Evolutionary conservation across 2,329 filamentous ascomycete species (phyloP), one percentile per base, ranked within the genome.

Genomic region (Byssoonygena ceratinophila): DNA sequence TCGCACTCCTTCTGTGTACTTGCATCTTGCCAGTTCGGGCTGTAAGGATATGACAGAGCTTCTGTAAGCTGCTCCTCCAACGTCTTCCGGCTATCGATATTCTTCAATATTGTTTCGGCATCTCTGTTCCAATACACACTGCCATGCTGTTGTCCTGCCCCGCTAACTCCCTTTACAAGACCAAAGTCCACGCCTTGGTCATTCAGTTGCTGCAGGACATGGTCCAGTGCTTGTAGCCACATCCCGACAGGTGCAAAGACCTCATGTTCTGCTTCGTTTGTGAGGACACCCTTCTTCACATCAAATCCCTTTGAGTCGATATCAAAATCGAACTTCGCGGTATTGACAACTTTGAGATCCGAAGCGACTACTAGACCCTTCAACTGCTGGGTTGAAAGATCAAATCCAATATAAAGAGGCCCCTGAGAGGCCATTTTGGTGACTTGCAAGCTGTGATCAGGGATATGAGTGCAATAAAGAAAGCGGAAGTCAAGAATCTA

Each of bases 21-120:
- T 56, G 90, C 85, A 68, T 98, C 92, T 71, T 97, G 92, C 92
- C 92, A 98, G 68, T 97, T 98, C 6, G 92, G 92, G 59, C 87
- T 89, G 71, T 83, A 90, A 3, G 85, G 83, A 67, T 94, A 85
- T 14, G 89, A 85, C 64, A 97, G 87, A 0, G 84, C 85, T 2
- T 71, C 73, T 8, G 73, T 71, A 23, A 97, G 73, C 71, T 94
- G 89, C 55, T 85, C 81, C 46, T 85, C 76, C 44, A 97, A 72
- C 0, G 76, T 71, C 64, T 78, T 79, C 18, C 70, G 70, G 2
- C 76, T 65, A 59, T 87, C 76, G 40, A 97, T 71, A 11, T 63
- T 71, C 3, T 66, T 71, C 40, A 97, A 76, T 40, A 84, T 63
- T 6, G 68, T 63, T 64, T 86, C 84, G 4, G 87, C 90, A 53